phyloP scores from a whole-genome alignment of 306 rosid genomes.

The Malus asiatica region DNA sequence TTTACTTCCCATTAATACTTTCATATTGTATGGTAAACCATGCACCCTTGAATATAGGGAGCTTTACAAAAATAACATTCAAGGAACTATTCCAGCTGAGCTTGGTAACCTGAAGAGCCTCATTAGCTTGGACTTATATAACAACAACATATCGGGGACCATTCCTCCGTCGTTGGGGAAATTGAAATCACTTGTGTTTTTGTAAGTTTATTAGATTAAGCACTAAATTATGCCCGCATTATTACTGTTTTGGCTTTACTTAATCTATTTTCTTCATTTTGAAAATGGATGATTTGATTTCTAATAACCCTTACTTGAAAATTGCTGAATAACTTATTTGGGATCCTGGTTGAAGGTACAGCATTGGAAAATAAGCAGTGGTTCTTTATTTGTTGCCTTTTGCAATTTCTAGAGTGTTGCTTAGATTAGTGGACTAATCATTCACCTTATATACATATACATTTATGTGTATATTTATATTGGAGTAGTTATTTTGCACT shows the following conservation, averaged over 20 bases:
- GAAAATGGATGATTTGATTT: neutral
- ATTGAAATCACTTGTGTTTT: conserved; percentile 80
- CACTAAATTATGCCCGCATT: neutral
- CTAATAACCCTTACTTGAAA: neutral
- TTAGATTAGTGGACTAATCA: neutral
- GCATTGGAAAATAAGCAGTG: neutral
- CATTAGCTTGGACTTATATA: conserved; percentile 86
- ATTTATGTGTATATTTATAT: neutral
- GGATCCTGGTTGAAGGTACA: neutral
- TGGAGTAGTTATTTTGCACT: too few relatives aligned
- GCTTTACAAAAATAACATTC: conserved; percentile 86
- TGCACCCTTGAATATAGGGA: conserved; percentile 42
- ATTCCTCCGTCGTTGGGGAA: conserved; percentile 75
- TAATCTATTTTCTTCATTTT: neutral
- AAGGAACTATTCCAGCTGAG: conserved; percentile 79
- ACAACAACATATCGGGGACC: conserved; percentile 78
- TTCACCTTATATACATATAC: neutral
- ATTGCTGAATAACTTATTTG: neutral
- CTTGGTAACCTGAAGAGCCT: conserved; percentile 80
- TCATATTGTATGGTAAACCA: neutral
- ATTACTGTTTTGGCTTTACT: neutral
- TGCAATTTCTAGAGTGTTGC: neutral
- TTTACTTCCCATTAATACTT: neutral
- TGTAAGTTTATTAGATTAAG: conserved; percentile 50
- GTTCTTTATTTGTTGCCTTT: neutral